Base-by-base conservation (phyloP, 202 grass and related monocot genomes). In the Hordeum pubiflorum region DNA sequence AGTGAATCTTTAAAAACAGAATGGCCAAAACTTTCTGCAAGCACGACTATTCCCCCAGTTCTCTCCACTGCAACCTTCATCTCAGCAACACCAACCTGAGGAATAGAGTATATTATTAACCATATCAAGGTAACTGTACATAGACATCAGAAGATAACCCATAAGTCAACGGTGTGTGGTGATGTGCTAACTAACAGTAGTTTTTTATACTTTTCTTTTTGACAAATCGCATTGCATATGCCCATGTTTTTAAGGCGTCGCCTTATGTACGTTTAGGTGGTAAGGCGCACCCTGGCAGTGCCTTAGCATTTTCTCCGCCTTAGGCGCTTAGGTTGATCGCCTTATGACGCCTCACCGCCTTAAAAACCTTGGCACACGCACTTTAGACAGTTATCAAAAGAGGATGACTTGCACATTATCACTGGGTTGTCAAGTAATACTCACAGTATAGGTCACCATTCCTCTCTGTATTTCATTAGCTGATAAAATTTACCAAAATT, bases 11-110 rank as follows among this genome's bases (percentile, higher is more conserved):
- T 97, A 34, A 97, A 97, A 81, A 97, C 89, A 81, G 91, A 88
- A 83, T 92, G 94, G 46, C 94, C 94, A 89, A 97, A 97, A 86
- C 94, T 97, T 85, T 97, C 94, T 69, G 94, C 86, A 69, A 97
- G 88, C 31, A 97, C 89, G 54, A 92, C 89, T 87, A 97, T 89
- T 52, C 94, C 94, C 48, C 94, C 94, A 36, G 87, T 97, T 73
- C 89, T 91, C 74, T 97, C 94, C 66, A 97, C 88, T 72, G 91
- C 87, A 85, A 97, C 89, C 91, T 97, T 97, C 86, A 97, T 93
- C 87, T 97, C 94, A 48, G 87, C 83, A 83, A 97, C 74, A 63
- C 94, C 94, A 82, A 97, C 89, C 91, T 97, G 80, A 81, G 24
- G 79, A 48, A 81, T 57, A 43, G 33, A 54, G 79, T 70, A 78